These are phyloP conservation scores for Calonectria pseudoreteaudii DNA, from an alignment of 2,329 filamentous ascomycete species.

Conservation along the genomic window DNA sequence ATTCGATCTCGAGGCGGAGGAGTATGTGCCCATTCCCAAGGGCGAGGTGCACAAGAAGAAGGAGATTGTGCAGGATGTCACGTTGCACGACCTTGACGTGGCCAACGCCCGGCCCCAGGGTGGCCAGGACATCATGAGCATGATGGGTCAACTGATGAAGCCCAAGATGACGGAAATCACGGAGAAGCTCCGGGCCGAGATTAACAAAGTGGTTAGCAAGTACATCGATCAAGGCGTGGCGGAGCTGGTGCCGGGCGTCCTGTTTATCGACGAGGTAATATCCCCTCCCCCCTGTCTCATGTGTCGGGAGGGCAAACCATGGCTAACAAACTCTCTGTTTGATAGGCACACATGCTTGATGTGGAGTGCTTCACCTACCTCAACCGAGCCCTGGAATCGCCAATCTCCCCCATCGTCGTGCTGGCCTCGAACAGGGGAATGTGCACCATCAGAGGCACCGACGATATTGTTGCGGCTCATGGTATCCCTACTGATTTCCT, in stretches of 20 bases:
- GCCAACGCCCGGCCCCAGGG: constrained; percentile 96
- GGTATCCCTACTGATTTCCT: constrained; percentile 95
- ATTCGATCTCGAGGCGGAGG: constrained; percentile 97
- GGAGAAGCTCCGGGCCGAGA: constrained; percentile 93
- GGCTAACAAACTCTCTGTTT: constrained; percentile 37
- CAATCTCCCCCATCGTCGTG: constrained; percentile 96
- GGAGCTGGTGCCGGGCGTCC: constrained; percentile 95
- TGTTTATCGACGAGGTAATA: constrained; percentile 96
- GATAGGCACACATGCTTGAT: constrained; percentile 97
- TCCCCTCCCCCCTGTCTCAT: constrained; percentile 21
- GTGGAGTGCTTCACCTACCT: constrained; percentile 99
- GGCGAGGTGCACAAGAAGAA: constrained; percentile 99
- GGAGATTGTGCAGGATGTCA: constrained; percentile 99
- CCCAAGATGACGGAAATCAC: constrained; percentile 99
- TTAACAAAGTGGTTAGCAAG: constrained; percentile 99
- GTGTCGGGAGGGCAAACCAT: constrained; percentile 33
- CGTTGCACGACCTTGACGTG: constrained; percentile 94
- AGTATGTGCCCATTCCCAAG: constrained; percentile 98
- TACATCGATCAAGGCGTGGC: constrained; percentile 99
- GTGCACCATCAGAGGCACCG: constrained; percentile 90
- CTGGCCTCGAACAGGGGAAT: constrained; percentile 96
- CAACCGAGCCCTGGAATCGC: constrained; percentile 95
- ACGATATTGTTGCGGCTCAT: constrained; percentile 86
- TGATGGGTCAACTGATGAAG: constrained; percentile 99
- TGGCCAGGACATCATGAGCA: constrained; percentile 99